These are phyloP conservation scores for Komagataella ulmi DNA, from an alignment of 805 yeast genomes.

Conservation along the genomic window DNA sequence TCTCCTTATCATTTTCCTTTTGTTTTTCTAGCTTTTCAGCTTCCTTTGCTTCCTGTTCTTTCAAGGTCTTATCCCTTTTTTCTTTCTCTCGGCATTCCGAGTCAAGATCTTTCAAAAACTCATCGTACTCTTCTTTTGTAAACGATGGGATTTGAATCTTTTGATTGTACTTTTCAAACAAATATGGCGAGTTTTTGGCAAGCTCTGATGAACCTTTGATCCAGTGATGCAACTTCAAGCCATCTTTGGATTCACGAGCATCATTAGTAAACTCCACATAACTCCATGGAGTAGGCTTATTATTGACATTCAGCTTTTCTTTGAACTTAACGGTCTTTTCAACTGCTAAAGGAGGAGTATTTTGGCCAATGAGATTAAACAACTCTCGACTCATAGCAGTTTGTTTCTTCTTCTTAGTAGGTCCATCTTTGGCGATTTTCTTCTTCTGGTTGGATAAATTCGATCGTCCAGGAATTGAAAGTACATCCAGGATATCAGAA, in stretches of 20 bases:
- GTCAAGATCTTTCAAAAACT: conserved; percentile 27
- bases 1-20: neutral
- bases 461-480: conserved; percentile 45
- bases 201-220: conserved; percentile 55
- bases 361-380: conserved; percentile 79
- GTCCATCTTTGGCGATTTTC: conserved; percentile 24
- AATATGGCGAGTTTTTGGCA: conserved; percentile 32
- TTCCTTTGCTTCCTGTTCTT: neutral
- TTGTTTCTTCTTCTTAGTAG: conserved; percentile 20
- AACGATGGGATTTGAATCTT: conserved; percentile 59
- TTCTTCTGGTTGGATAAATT: conserved; percentile 15
- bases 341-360: conserved; percentile 75
- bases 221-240: conserved; percentile 65
- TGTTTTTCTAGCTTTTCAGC: neutral
- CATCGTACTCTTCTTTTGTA: conserved; percentile 43
- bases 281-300: conserved; percentile 77
- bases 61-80: conserved; percentile 5
- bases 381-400: conserved; percentile 82
- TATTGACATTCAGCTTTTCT: conserved; percentile 44
- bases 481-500: conserved; percentile 63
- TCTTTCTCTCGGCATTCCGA: conserved; percentile 10
- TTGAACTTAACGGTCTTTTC: conserved; percentile 41
- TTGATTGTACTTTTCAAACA: conserved; percentile 66
- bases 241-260: conserved; percentile 28
- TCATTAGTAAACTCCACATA: conserved; percentile 45